Evolutionary conservation across 2,329 filamentous ascomycete genomes (phyloP).

Genomic region (Camillea tinctor): DNA sequence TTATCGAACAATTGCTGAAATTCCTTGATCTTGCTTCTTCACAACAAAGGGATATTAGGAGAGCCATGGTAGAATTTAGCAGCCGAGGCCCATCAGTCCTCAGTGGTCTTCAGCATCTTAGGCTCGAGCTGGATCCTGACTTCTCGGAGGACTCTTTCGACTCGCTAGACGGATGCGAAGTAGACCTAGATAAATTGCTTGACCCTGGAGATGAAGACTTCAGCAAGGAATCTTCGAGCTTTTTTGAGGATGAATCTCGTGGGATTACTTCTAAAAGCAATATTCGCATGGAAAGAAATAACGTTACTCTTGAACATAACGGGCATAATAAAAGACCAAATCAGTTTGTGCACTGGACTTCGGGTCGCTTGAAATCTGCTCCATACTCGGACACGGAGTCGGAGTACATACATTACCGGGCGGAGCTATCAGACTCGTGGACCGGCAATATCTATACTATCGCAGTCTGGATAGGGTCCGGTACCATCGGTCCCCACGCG

Average conservation of each 20-base stretch:
- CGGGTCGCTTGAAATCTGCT: slow-evolving; percentile 26
- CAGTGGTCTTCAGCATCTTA: slow-evolving; percentile 51
- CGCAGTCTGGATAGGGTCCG: slow-evolving; percentile 49
- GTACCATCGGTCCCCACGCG: slow-evolving; percentile 30
- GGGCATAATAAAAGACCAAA: slow-evolving; percentile 2
- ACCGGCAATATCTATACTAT: slow-evolving; percentile 30
- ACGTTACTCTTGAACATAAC: background rate
- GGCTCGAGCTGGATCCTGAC: slow-evolving; percentile 53
- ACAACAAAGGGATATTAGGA: slow-evolving; percentile 49
- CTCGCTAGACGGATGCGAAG: slow-evolving; percentile 31
- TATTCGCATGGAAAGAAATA: background rate
- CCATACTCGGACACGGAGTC: slow-evolving; percentile 27
- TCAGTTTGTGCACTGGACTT: slow-evolving; percentile 25
- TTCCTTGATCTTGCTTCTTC: slow-evolving; percentile 47
- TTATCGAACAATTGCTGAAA: slow-evolving; percentile 45
- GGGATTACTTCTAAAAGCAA: slow-evolving; percentile 15
- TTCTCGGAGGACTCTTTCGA: slow-evolving; percentile 35
- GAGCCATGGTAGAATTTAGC: slow-evolving; percentile 19
- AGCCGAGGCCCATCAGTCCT: slow-evolving; percentile 44
- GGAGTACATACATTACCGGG: slow-evolving; percentile 27
- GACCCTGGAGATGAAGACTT: slow-evolving; percentile 40
- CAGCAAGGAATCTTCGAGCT: slow-evolving; percentile 31
- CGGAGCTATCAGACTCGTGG: slow-evolving; percentile 29
- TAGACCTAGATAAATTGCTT: slow-evolving; percentile 45
- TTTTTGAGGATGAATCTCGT: slow-evolving; percentile 39